phyloP scores from a whole-genome alignment of 208 protist genomes.

The Leishmania arabica region DNA sequence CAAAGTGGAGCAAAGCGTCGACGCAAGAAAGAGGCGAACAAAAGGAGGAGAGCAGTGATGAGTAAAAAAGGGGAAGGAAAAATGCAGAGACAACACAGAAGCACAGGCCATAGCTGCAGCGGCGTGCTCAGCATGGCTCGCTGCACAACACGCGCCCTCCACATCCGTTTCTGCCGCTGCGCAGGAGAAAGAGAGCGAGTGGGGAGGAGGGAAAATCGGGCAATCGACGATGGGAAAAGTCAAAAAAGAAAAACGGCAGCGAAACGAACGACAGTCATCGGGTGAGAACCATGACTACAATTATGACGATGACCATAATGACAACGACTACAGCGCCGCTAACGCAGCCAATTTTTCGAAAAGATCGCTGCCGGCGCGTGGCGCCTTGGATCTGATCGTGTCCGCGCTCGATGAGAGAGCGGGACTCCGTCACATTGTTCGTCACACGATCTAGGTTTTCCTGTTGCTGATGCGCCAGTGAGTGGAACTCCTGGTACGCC shows the following conservation, averaged over 20 bases:
- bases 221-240: neutral
- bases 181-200: neutral
- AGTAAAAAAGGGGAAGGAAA: neutral
- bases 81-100: neutral
- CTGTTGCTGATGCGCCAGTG: constrained; percentile 73
- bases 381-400: constrained; percentile 60
- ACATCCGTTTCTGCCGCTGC: neutral
- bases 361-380: constrained; percentile 50
- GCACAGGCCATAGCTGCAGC: neutral
- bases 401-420: constrained; percentile 62
- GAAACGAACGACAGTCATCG: neutral
- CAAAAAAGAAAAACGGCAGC: neutral
- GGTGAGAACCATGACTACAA: constrained; percentile 47
- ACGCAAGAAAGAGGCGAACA: neutral
- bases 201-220: neutral
- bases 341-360: constrained; percentile 68
- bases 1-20: neutral
- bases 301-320: constrained; percentile 53
- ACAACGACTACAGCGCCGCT: constrained; percentile 54
- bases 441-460: constrained; percentile 53
- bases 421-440: constrained; percentile 54
- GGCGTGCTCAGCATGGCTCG: neutral
- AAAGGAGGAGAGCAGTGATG: neutral
- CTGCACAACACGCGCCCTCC: neutral
- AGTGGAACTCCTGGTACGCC: constrained; percentile 79